These are phyloP conservation scores for Biscutella auriculata DNA, from an alignment of 441 rosid species.

Conservation along the genomic window DNA sequence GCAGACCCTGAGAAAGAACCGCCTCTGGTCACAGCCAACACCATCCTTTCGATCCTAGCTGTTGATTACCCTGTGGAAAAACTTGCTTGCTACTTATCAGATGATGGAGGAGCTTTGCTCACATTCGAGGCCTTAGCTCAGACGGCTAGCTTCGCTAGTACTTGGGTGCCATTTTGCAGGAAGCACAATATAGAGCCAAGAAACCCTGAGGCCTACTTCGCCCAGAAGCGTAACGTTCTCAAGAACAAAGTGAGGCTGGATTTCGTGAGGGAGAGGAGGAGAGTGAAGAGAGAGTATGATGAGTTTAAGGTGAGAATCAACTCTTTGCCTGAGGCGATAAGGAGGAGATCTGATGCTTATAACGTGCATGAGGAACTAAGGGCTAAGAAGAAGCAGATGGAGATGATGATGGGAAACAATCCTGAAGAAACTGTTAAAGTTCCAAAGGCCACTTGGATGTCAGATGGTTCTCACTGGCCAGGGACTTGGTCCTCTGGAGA, in stretches of 20 bases:
- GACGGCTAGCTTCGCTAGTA: constrained; percentile 60
- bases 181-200: constrained; percentile 80
- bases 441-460: constrained; percentile 92
- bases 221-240: constrained; percentile 36
- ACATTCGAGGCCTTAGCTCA: constrained; percentile 94
- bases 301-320: constrained; percentile 88
- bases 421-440: too few relatives aligned
- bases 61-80: constrained; percentile 72
- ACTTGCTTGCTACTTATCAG: constrained; percentile 57
- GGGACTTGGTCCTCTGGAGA: constrained; percentile 68
- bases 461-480: constrained; percentile 94
- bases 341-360: too few relatives aligned
- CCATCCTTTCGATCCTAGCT: constrained; percentile 62
- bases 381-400: too few relatives aligned
- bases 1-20: constrained; percentile 85
- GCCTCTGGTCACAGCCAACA: constrained; percentile 74
- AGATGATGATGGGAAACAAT: too few relatives aligned
- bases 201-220: constrained; percentile 76
- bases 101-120: constrained; percentile 82
- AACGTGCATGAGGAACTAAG: too few relatives aligned
- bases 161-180: constrained; percentile 93
- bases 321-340: constrained; percentile 61
- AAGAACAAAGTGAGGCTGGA: constrained; percentile 63
- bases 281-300: constrained; percentile 86
- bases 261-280: constrained; percentile 76